Percentiles rank a stretch among this genome's conserved stretches.
These are phyloP conservation scores for Eleusine indica DNA, from an alignment of 176 grass and related monocot genomes.

Conservation along the genomic window DNA sequence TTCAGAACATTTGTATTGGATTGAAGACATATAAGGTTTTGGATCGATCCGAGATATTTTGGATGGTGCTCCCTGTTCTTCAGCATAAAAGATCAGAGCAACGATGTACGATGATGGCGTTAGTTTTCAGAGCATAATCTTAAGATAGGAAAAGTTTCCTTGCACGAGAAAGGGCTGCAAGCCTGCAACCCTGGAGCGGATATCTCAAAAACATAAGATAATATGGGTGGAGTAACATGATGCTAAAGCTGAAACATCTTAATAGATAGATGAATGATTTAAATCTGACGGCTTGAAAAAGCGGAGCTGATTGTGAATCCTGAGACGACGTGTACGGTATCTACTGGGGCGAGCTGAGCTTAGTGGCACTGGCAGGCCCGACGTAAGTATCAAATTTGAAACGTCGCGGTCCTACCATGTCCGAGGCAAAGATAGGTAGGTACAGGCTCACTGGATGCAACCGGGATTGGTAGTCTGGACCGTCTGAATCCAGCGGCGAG, in stretches of 20 bases:
- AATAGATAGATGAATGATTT: neutral
- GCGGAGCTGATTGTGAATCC: slow-evolving; percentile 6
- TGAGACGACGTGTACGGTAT: slow-evolving; percentile 13
- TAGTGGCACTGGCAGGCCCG: slow-evolving; percentile 29
- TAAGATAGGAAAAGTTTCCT: neutral
- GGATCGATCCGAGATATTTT: slow-evolving; percentile 37
- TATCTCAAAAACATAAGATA: neutral
- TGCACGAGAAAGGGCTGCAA: neutral
- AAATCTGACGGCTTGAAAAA: slow-evolving; percentile 16
- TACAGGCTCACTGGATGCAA: slow-evolving; percentile 5
- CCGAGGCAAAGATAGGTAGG: slow-evolving; percentile 6
- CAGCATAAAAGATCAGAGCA: slow-evolving; percentile 12
- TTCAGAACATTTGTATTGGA: neutral
- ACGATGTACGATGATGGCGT: neutral
- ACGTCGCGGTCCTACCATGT: neutral
- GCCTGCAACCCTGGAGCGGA: neutral
- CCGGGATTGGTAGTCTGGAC: neutral
- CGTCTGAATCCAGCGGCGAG: neutral
- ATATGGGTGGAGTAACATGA: slow-evolving; percentile 20
- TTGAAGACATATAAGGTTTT: neutral
- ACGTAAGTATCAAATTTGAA: neutral
- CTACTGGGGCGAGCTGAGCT: slow-evolving; percentile 5
- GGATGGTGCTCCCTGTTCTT: neutral
- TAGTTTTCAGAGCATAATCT: neutral
- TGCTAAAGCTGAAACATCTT: slow-evolving; percentile 17